Percentiles rank a stretch among this genome's conserved stretches.
Conservation (phyloP, 208 protist genomes). For the Herpetomonas samuelpessoai region DNA sequence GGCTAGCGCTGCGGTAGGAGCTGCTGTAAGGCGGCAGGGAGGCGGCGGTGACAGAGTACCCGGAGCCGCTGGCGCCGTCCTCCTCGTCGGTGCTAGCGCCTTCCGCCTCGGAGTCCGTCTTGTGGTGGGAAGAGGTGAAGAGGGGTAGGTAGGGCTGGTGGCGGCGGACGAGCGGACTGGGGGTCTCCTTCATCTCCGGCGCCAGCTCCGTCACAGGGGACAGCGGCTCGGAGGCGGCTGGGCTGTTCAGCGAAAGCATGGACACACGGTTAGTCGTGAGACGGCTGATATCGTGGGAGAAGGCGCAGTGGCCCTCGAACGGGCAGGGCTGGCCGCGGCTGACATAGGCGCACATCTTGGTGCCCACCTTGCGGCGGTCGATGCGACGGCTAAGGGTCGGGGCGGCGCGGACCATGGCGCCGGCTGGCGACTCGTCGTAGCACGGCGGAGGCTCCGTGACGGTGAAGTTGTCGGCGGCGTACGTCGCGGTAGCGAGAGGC, state of each 20-base stretch:
- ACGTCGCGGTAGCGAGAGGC: not conserved
- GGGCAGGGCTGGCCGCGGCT: conserved; percentile 26
- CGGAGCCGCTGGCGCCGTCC: not conserved
- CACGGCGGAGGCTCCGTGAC: not conserved
- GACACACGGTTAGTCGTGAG: not conserved
- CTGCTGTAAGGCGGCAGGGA: conserved; percentile 7
- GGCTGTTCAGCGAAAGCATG: not conserved
- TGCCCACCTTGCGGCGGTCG: conserved; percentile 42
- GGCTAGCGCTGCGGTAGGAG: not conserved
- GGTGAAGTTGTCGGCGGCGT: not conserved
- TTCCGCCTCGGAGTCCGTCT: not conserved
- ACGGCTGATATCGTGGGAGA: conserved; percentile 25
- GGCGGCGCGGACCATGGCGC: not conserved
- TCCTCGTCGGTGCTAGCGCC: not conserved
- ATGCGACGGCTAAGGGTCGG: conserved; percentile 23
- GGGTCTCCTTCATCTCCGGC: not conserved
- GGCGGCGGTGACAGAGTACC: not conserved
- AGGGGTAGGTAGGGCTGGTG: not conserved
- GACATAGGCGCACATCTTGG: conserved; percentile 41
- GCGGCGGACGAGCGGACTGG: not conserved
- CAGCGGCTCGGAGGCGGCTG: not conserved
- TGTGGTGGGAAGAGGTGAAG: not conserved
- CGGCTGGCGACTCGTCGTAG: not conserved
- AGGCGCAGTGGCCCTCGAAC: conserved; percentile 45
- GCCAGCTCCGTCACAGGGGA: not conserved